These are phyloP conservation scores for Brassica balearica DNA, from an alignment of 441 rosid species.

Conservation along the genomic window DNA sequence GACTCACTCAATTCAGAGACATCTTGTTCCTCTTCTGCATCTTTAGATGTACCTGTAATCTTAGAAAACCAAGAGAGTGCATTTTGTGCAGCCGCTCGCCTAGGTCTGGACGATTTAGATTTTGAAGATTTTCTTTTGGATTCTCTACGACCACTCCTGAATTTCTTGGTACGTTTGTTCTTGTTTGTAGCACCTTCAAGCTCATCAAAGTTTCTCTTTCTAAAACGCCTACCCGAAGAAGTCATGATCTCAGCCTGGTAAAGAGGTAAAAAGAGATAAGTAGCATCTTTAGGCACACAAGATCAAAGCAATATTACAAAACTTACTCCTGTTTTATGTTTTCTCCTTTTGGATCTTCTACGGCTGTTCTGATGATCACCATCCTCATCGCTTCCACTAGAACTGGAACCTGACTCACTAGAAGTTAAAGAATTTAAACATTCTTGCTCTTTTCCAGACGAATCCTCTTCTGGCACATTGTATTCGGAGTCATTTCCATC, in stretches of 20 bases:
- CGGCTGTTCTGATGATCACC: conserved; percentile 61
- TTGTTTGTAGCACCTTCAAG: conserved; percentile 58
- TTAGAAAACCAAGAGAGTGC: conserved; percentile 86
- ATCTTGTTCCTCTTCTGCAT: conserved; percentile 80
- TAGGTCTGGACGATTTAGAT: conserved; percentile 82
- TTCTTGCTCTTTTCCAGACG: conserved; percentile 77
- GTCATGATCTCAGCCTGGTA: conserved; percentile 81
- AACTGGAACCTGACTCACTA: conserved; percentile 68
- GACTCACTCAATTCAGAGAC: conserved; percentile 61
- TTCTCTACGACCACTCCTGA: conserved; percentile 59
- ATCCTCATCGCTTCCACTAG: conserved; percentile 67
- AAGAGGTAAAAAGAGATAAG: conserved; percentile 30
- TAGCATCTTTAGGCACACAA: conserved; percentile 9
- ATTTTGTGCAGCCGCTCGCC: conserved; percentile 95
- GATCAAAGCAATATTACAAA: conserved; percentile 20
- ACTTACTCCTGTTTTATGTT: conserved; percentile 75
- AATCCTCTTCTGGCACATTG: conserved; percentile 80
- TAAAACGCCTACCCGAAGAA: conserved; percentile 93
- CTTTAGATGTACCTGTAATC: conserved; percentile 81
- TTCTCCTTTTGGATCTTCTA: conserved; percentile 80
- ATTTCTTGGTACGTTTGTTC: conserved; percentile 56
- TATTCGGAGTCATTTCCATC: conserved; percentile 98
- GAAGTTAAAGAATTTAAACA: conserved; percentile 66
- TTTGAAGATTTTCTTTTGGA: conserved; percentile 69
- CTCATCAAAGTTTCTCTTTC: conserved; percentile 84